Conservation (phyloP, 2,329 filamentous ascomycete genomes). For the Aspergillus uvarum region DNA sequence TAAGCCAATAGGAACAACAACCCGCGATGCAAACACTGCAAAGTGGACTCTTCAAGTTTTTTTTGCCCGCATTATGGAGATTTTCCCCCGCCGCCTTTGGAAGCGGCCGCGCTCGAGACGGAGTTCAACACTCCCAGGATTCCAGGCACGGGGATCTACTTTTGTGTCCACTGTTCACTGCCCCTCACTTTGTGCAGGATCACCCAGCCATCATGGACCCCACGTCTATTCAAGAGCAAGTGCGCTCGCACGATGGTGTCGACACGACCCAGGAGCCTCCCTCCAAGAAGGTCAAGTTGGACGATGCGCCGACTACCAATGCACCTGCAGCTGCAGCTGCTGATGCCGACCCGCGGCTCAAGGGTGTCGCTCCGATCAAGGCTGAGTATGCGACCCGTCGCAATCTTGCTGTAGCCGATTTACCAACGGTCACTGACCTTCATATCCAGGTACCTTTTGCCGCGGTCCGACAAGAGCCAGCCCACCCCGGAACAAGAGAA, state of each 20-base stretch:
- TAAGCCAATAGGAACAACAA: not conserved
- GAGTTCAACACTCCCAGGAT: not conserved
- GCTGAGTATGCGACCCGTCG: constrained; percentile 56
- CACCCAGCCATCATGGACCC: constrained; percentile 15
- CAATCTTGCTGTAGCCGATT: not conserved
- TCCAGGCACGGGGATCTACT: not conserved
- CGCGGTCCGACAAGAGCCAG: constrained; percentile 19
- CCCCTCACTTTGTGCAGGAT: not conserved
- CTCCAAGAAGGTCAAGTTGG: constrained; percentile 61
- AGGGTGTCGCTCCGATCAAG: constrained; percentile 70
- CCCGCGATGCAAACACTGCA: not conserved
- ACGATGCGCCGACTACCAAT: constrained; percentile 32
- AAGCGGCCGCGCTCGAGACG: not conserved
- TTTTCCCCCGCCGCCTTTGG: not conserved
- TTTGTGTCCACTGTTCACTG: not conserved
- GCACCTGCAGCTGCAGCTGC: constrained; percentile 20
- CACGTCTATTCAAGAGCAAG: constrained; percentile 4
- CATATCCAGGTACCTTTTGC: constrained; percentile 34
- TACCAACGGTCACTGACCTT: constrained; percentile 2
- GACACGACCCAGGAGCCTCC: constrained; percentile 45
- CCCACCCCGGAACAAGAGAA: constrained; percentile 30
- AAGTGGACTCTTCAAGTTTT: not conserved
- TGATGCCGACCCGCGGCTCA: constrained; percentile 39
- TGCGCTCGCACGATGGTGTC: constrained; percentile 22
- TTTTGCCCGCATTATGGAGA: not conserved